These are phyloP conservation scores for Leishmania turanica DNA, from an alignment of 208 protist species.

Conservation along the genomic window DNA sequence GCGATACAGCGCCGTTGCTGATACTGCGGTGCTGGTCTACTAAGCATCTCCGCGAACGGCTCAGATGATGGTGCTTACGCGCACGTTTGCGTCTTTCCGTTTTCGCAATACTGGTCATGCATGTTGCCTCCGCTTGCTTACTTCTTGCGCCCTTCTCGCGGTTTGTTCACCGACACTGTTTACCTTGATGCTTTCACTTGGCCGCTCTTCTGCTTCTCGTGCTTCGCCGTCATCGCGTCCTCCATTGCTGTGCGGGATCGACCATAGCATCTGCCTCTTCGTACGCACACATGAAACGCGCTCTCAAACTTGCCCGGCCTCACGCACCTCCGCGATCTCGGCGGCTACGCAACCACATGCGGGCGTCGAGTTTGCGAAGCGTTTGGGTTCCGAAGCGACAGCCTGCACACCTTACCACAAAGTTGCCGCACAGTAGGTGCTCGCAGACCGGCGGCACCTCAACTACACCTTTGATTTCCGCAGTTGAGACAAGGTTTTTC, in stretches of 20 bases:
- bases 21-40: not conserved
- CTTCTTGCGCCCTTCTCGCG: not conserved
- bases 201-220: not conserved
- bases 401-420: constrained; percentile 26
- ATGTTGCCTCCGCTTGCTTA: not conserved
- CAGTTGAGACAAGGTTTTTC: constrained; percentile 22
- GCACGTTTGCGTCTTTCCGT: not conserved
- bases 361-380: constrained; percentile 14
- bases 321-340: constrained; percentile 44
- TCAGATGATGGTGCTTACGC: not conserved
- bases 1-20: not conserved
- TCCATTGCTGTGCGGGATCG: not conserved
- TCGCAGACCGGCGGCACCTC: constrained; percentile 25
- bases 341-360: constrained; percentile 40
- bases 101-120: not conserved
- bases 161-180: not conserved
- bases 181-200: not conserved
- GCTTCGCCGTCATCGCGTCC: not conserved
- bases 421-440: not conserved
- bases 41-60: not conserved
- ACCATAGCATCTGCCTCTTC: not conserved
- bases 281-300: not conserved
- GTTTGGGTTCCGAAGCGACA: constrained; percentile 39
- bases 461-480: constrained; percentile 45
- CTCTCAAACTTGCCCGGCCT: constrained; percentile 9